Evolutionary conservation across 2,329 filamentous ascomycete species (phyloP).

Genomic region (Metarhizium humberi): DNA sequence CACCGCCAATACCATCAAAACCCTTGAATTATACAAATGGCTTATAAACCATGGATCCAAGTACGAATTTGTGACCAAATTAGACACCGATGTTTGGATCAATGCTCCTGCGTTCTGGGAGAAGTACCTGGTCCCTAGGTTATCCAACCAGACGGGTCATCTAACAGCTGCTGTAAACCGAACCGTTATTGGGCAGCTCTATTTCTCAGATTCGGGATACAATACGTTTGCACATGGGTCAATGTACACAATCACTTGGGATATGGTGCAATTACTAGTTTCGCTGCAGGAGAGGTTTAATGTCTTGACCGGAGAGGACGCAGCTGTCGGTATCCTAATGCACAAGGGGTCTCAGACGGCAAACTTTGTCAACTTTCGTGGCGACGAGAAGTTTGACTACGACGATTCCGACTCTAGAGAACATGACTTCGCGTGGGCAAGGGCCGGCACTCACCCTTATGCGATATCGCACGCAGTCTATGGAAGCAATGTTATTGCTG

Average conservation of each 20-base stretch:
- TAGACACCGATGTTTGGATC: conserved; percentile 23
- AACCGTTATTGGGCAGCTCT: conserved; percentile 21
- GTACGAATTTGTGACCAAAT: conserved; percentile 23
- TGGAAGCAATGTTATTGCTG: conserved; percentile 13
- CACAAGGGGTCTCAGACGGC: conserved; percentile 14
- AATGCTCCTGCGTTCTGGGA: conserved; percentile 23
- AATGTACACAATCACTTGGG: conserved; percentile 25
- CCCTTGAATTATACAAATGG: conserved; percentile 23
- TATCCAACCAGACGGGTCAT: conserved; percentile 10
- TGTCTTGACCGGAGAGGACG: conserved; percentile 21
- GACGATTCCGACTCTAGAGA: conserved; percentile 16
- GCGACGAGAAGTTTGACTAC: conserved; percentile 22
- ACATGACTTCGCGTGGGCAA: conserved; percentile 20
- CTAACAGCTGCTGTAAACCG: conserved; percentile 10
- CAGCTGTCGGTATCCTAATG: conserved; percentile 19
- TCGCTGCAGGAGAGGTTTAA: conserved; percentile 15
- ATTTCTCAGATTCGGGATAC: conserved; percentile 14
- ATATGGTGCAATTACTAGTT: conserved; percentile 19
- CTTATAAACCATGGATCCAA: conserved; percentile 12
- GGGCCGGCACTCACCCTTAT: conserved; percentile 13
- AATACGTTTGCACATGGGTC: conserved; percentile 21
- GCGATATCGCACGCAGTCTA: conserved; percentile 16
- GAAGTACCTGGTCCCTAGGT: conserved; percentile 14
- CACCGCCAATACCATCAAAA: conserved; percentile 24
- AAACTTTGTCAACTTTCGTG: conserved; percentile 19